Percentiles rank a stretch among this genome's conserved stretches.
phyloP scores from a whole-genome alignment of 2,329 filamentous ascomycete genomes.

The Rugonectria rugulosa region DNA sequence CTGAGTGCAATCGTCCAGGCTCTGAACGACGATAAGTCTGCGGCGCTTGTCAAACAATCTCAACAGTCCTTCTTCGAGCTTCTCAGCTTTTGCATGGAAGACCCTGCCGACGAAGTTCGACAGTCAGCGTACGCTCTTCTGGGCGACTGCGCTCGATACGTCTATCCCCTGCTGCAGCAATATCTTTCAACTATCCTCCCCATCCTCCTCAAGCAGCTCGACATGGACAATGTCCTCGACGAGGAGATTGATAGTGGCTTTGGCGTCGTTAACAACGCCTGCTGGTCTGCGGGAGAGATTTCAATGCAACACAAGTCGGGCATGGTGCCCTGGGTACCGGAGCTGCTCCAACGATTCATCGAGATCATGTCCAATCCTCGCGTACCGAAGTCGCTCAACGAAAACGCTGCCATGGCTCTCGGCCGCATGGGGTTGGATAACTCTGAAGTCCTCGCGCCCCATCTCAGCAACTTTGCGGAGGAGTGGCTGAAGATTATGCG shows the following conservation, averaged over 20 bases:
- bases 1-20: constrained; percentile 94
- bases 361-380: constrained; percentile 85
- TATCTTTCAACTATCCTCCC: constrained; percentile 79
- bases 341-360: constrained; percentile 78
- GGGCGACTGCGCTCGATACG: constrained; percentile 92
- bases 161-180: constrained; percentile 81
- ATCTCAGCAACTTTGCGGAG: constrained; percentile 80
- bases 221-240: constrained; percentile 77
- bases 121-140: constrained; percentile 96
- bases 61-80: constrained; percentile 90
- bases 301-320: constrained; percentile 78
- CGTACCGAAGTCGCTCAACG: constrained; percentile 85
- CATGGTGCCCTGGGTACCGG: constrained; percentile 79
- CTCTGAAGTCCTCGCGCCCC: constrained; percentile 77
- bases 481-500: constrained; percentile 84
- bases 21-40: constrained; percentile 75
- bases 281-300: constrained; percentile 96
- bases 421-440: constrained; percentile 86
- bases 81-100: constrained; percentile 90
- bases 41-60: constrained; percentile 77
- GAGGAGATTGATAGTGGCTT: constrained; percentile 87
- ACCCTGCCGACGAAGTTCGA: constrained; percentile 87
- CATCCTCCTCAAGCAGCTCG: constrained; percentile 85
- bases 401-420: constrained; percentile 94
- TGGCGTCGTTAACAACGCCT: constrained; percentile 96